Evolutionary conservation across 1,139 yeast species (phyloP), one percentile per base, ranked within the genome.

Genomic region (Blastobotrys petasosporus): DNA sequence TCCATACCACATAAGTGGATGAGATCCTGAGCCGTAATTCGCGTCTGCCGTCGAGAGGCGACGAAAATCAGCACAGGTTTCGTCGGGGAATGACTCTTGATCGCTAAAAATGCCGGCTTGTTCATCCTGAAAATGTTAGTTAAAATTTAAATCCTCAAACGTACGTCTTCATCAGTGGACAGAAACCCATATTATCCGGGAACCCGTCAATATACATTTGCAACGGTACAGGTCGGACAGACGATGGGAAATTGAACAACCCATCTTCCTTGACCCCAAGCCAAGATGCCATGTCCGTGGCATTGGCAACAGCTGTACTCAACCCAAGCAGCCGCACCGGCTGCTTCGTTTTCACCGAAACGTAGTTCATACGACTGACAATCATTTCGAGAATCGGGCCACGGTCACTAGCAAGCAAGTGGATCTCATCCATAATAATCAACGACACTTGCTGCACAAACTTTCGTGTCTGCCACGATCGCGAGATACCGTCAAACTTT

Each of bases 261-360:
- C 97, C 98, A 23, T 57, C 56, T 51, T 83, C 84, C 53, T 80
- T 78, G 5, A 90, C 95, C 13, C 95, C 94, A 17, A 94, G 71
- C 99, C 99, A 94, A 11, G 94, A 86, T 0, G 97, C 98, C 94
- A 94, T 83, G 65, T 94, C 99, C 62, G 85, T 81, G 0, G 98
- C 97, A 68, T 94, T 94, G 0, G 97, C 87, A 17, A 94, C 97
- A 2, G 98, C 97, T 2, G 98, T 92, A 1, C 97, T 88, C 84
- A 94, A 79, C 28, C 99, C 99, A 41, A 94, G 66, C 37, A 94
- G 68, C 51, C 99, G 69, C 16, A 90, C 81, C 1, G 90, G 90
- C 46, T 75, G 75, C 48, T 79, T 76, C 0, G 94, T 87, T 55
- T 78, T 83, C 0, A 86, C 76, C 0, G 94, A 79, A 50, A 90